Percentiles rank a stretch among this genome's conserved stretches.
phyloP scores from a whole-genome alignment of 1,284 basidiomycete genomes.

The Baeospora myosura region DNA sequence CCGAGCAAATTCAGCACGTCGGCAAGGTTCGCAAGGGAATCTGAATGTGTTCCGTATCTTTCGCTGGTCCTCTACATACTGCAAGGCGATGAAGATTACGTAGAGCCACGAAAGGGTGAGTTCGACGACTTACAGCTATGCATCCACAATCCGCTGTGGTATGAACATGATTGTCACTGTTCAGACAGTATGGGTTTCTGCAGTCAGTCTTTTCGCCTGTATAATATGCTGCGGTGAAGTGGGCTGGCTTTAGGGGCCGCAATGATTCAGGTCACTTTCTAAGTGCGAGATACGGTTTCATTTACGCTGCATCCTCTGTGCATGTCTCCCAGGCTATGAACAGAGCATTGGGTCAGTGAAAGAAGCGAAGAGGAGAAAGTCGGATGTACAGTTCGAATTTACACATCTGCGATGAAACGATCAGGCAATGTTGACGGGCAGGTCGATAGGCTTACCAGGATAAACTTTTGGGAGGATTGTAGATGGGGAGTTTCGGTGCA shows the following conservation, averaged over 20 bases:
- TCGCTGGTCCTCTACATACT: neutral
- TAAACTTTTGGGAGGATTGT: neutral
- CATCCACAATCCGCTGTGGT: constrained; percentile 25
- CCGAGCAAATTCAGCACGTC: neutral
- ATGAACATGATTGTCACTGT: constrained; percentile 40
- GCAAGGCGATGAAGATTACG: neutral
- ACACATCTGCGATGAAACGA: constrained; percentile 28
- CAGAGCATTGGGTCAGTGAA: constrained; percentile 1
- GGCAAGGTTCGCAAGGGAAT: neutral
- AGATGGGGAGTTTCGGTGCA: neutral
- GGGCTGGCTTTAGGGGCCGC: constrained; percentile 24
- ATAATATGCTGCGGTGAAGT: constrained; percentile 24
- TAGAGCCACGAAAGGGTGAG: neutral
- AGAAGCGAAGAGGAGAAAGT: neutral
- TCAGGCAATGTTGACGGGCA: neutral
- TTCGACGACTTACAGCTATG: constrained; percentile 7
- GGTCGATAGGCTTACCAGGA: neutral
- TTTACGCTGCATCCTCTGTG: constrained; percentile 58
- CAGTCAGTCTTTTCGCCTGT: constrained; percentile 41
- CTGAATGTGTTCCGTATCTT: neutral
- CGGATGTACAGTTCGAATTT: constrained; percentile 34
- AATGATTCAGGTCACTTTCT: constrained; percentile 47
- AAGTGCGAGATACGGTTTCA: no score
- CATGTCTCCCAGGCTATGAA: constrained; percentile 48
- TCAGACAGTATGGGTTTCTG: constrained; percentile 28